phyloP scores from a whole-genome alignment of 2,329 filamentous ascomycete genomes.

The Neoarthrinium moseri region DNA sequence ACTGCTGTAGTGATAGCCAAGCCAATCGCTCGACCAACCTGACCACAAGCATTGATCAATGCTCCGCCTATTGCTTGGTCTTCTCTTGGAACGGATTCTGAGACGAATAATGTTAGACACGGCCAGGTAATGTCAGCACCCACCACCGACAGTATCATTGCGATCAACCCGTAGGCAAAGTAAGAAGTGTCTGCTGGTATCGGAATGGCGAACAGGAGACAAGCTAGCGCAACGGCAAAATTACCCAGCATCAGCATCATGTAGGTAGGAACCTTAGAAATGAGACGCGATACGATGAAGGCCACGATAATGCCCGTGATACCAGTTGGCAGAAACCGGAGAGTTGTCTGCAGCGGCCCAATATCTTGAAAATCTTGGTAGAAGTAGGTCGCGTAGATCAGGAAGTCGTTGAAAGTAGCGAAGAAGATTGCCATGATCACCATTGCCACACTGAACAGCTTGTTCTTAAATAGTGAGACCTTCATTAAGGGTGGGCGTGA shows the following conservation, averaged over 20 bases:
- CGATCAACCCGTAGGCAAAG: slow-evolving; percentile 65
- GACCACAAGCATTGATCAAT: slow-evolving; percentile 64
- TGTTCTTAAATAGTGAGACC: slow-evolving; percentile 60
- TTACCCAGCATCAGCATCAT: slow-evolving; percentile 59
- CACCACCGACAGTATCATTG: slow-evolving; percentile 64
- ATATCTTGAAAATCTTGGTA: slow-evolving; percentile 67
- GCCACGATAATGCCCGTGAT: slow-evolving; percentile 58
- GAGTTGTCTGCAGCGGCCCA: slow-evolving; percentile 62
- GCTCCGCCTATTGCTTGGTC: slow-evolving; percentile 69
- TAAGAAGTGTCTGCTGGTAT: slow-evolving; percentile 61
- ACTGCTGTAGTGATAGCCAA: slow-evolving; percentile 64
- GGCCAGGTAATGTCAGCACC: slow-evolving; percentile 69
- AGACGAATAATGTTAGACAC: slow-evolving; percentile 64
- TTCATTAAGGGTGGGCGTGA: slow-evolving; percentile 61
- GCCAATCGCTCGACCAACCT: slow-evolving; percentile 64
- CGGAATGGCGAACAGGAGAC: slow-evolving; percentile 62
- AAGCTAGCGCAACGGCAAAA: slow-evolving; percentile 51
- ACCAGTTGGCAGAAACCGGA: slow-evolving; percentile 68
- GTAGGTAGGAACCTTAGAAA: slow-evolving; percentile 56
- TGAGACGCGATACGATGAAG: slow-evolving; percentile 52
- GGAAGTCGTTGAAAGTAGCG: slow-evolving; percentile 64
- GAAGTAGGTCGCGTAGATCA: slow-evolving; percentile 68
- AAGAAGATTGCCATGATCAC: slow-evolving; percentile 67
- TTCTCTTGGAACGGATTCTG: slow-evolving; percentile 57
- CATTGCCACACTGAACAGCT: slow-evolving; percentile 61